Evolutionary conservation across 306 rosid genomes (phyloP).

Genomic region (Ziziphus jujuba): DNA sequence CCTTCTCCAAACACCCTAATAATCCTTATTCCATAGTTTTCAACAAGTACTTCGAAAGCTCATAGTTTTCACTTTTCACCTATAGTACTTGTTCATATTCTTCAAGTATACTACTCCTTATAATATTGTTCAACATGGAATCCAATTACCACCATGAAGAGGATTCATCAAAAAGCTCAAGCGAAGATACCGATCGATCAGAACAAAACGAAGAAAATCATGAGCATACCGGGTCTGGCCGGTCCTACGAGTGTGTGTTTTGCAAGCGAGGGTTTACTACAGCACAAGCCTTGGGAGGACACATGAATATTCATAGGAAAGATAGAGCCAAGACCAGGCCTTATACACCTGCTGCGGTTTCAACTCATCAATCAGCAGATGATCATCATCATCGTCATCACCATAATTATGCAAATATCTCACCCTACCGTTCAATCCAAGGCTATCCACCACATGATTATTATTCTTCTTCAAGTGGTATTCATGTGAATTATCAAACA

Average conservation of each 20-base stretch:
- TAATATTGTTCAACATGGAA: constrained; percentile 36
- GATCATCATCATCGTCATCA: too few species aligned
- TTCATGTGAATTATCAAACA: constrained; percentile 34
- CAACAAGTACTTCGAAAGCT: neutral
- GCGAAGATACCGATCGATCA: constrained; percentile 47
- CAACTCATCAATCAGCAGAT: constrained; percentile 31
- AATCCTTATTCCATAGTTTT: constrained; percentile 8
- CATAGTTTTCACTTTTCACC: too few species aligned
- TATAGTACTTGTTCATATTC: neutral
- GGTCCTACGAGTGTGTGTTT: constrained; percentile 80
- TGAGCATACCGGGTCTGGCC: constrained; percentile 33
- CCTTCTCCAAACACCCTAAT: neutral
- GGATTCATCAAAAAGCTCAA: constrained; percentile 58
- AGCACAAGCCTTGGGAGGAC: constrained; percentile 95
- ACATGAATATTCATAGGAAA: constrained; percentile 88
- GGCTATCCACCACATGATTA: constrained; percentile 30
- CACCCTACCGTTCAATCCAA: constrained; percentile 38
- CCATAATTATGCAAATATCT: too few species aligned
- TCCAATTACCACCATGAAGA: constrained; percentile 40
- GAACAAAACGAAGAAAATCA: constrained; percentile 30
- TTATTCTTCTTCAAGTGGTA: constrained; percentile 28
- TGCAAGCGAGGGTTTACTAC: constrained; percentile 90
- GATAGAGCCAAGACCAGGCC: constrained; percentile 49
- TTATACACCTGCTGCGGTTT: constrained; percentile 28
- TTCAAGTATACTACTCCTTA: too few species aligned